These are phyloP conservation scores for Asterophora parasitica DNA, from an alignment of 768 basidiomycete genomes.

Conservation along the genomic window DNA sequence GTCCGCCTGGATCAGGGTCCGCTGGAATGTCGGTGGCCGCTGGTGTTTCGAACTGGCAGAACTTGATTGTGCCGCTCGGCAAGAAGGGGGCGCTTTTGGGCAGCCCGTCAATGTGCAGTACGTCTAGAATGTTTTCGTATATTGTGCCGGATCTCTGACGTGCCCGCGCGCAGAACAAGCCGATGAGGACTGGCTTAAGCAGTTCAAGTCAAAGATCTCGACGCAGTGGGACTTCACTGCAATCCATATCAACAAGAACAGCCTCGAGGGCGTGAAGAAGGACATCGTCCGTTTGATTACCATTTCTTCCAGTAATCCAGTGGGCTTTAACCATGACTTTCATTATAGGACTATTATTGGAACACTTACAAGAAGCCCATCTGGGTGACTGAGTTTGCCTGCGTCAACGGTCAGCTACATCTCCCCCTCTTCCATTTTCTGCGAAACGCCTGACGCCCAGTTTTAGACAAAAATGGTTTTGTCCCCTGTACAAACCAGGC, in stretches of 20 bases:
- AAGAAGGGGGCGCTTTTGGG: constrained; percentile 36
- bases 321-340: not conserved
- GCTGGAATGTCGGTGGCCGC: constrained; percentile 38
- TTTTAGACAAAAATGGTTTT: constrained; percentile 33
- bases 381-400: constrained; percentile 47
- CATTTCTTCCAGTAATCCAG: too few relatives aligned
- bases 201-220: constrained; percentile 33
- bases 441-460: not conserved
- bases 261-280: constrained; percentile 36
- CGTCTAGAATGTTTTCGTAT: constrained; percentile 14
- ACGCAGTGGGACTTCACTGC: constrained; percentile 42
- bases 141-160: not conserved
- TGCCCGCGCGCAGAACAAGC: constrained; percentile 32
- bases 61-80: constrained; percentile 36
- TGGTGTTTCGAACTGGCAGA: constrained; percentile 37
- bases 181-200: constrained; percentile 42
- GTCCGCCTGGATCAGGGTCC: constrained; percentile 38
- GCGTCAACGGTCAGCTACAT: constrained; percentile 34
- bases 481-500: constrained; percentile 38
- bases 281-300: constrained; percentile 31
- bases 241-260: constrained; percentile 48
- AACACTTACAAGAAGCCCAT: constrained; percentile 39
- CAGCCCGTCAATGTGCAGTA: constrained; percentile 48
- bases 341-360: constrained; percentile 36
- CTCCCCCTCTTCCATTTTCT: not conserved